Base-by-base conservation (phyloP, 805 yeast genomes). In the Yarrowia yakushimensis region DNA sequence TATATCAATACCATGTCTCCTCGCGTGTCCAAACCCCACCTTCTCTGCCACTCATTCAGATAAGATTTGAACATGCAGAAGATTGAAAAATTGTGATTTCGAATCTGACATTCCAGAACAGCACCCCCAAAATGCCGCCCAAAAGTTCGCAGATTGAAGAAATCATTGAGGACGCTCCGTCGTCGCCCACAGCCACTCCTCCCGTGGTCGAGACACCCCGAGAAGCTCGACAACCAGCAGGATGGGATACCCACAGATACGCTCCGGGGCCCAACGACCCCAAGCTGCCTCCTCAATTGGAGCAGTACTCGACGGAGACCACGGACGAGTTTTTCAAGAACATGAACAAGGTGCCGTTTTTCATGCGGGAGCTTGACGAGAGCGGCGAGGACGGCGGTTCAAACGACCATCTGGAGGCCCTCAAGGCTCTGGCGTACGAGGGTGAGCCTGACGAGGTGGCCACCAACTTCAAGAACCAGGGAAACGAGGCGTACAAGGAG, bases 391-490 rank as follows among this genome's bases (percentile, higher is more conserved):
- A 81, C 4, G 60, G 60, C 0, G 87, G 85, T 45, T 72, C 73
- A 0, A 89, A 88, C 69, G 70, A 79, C 4, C 86, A 84, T 59
- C 75, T 94, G 17, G 98, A 93, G 71, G 99, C 99, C 0, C 79
- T 94, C 63, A 87, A 86, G 70, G 93, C 97, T 5, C 77, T 94
- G 67, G 97, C 96, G 0, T 91, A 90, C 70, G 99, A 94, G 55
- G 99, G 98, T 46, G 96, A 90, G 66, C 97, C 97, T 0, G 85
- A 87, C 69, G 99, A 94, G 70, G 78, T 91, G 34, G 97, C 97
- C 4, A 79, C 83, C 23, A 92, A 91, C 70, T 94, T 92, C 77
- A 90, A 91, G 66, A 85, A 82, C 65, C 97, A 93, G 71, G 99
- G 99, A 6, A 94, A 96, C 72, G 97, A 90, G 15, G 82, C 88